A percentile compares a stretch with the other conserved stretches of the same genome.
Conservation (phyloP, 2,329 filamentous ascomycete species). For the Colletotrichum chlorophyti region DNA sequence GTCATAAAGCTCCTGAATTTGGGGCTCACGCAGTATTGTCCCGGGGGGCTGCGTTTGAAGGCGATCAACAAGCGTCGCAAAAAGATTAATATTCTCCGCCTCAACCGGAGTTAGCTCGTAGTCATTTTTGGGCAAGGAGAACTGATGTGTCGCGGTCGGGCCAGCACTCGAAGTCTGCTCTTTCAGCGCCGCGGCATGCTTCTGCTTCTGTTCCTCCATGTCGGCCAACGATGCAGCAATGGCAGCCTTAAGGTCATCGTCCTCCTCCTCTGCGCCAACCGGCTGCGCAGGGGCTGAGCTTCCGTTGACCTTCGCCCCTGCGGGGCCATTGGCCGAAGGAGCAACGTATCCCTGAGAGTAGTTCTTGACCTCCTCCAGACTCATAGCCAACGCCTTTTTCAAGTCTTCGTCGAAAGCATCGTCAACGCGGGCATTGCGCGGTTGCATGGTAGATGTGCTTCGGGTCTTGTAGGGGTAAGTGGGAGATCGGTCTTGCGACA, state of each 20-base stretch:
- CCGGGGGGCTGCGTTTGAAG: constrained; percentile 94
- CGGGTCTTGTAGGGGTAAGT: constrained; percentile 68
- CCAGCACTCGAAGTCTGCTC: constrained; percentile 70
- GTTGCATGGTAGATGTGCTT: constrained; percentile 78
- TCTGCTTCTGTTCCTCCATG: constrained; percentile 98
- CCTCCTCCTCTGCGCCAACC: constrained; percentile 78
- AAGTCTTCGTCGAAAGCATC: constrained; percentile 94
- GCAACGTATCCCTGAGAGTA: constrained; percentile 77
- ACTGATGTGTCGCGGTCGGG: constrained; percentile 56
- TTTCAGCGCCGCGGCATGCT: constrained; percentile 83
- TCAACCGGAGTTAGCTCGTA: constrained; percentile 94
- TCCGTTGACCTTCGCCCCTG: constrained; percentile 37
- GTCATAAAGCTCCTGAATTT: constrained; percentile 98
- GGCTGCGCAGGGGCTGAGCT: constrained; percentile 36
- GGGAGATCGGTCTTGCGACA: constrained; percentile 49
- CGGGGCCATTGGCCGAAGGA: constrained; percentile 49
- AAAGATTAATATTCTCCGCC: constrained; percentile 96
- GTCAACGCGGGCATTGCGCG: constrained; percentile 85
- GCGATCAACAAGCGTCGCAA: constrained; percentile 91
- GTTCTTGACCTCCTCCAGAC: constrained; percentile 87
- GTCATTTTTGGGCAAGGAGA: constrained; percentile 80
- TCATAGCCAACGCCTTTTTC: constrained; percentile 94
- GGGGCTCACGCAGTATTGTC: constrained; percentile 94
- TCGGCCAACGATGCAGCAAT: constrained; percentile 94
- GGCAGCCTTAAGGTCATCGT: constrained; percentile 90